Evolutionary conservation across 495 filamentous ascomycete species (phyloP), one percentile per base, ranked within the genome.

Genomic region (Thermochaetoides thermophila): DNA sequence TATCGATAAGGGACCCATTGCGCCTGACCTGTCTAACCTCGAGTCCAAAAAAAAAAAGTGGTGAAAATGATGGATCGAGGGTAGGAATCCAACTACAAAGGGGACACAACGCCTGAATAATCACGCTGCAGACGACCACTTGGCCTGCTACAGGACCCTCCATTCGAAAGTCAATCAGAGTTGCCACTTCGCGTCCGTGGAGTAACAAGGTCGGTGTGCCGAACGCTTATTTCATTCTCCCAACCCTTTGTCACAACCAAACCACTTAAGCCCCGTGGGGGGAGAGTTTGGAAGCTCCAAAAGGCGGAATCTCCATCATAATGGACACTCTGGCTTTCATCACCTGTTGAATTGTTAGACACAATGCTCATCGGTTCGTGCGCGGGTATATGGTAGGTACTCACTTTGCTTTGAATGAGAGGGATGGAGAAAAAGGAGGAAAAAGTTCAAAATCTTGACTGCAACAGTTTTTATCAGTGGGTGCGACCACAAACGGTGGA

Each of bases 191-290:
- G 85, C 91, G 87, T 93, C 79, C 85, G 84, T 81, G 63, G 49
- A 64, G 66, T 81, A 91, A 94, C 82, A 94, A 93, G 86, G 74
- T 77, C 63, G 50, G 69, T 94, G 89, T 95, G 89, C 83, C 86
- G 84, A 85, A 93, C 91, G 83, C 91, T 73, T 69, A 78, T 84
- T 71, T 97, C 89, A 97, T 66, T 61, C 73, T 81, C 68, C 71
- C 76, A 56, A 41, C 65, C 65, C 52, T 57, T 49, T 62, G 61
- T 72, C 58, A 53, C 74, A 66, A 53, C 55, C 68, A 72, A 73
- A 81, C 84, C 89, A 71, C 91, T 92, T 73, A 52, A 81, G 84
- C 85, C 84, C 74, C 63, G 58, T 57, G 54, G 72, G 72, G 71
- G 76, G 75, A 81, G 83, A 89, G 77, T 78, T 69, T 53, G 68